A percentile compares a stretch with the other conserved stretches of the same genome.
phyloP scores from a whole-genome alignment of 495 filamentous ascomycete species.

The Annulohypoxylon stygium region DNA sequence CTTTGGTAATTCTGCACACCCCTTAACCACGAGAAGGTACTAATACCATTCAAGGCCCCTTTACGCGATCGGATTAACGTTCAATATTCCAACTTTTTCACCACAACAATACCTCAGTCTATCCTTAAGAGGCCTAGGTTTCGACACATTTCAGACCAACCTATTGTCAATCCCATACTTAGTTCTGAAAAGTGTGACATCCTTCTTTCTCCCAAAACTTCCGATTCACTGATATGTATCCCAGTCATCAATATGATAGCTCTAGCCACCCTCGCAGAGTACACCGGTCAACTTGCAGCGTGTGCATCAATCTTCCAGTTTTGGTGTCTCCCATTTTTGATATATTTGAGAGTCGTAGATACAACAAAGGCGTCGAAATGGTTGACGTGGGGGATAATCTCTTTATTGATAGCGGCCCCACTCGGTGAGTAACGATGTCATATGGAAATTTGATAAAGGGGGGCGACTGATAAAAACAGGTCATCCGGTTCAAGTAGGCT shows the following conservation, averaged over 20 bases:
- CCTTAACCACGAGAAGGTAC: background rate
- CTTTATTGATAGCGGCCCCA: slow-evolving; percentile 68
- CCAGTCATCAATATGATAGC: slow-evolving; percentile 60
- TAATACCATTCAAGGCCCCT: slow-evolving; percentile 62
- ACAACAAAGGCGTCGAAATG: slow-evolving; percentile 62
- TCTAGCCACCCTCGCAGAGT: slow-evolving; percentile 65
- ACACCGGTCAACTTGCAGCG: slow-evolving; percentile 63
- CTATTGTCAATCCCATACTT: slow-evolving; percentile 57
- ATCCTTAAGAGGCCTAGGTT: slow-evolving; percentile 72
- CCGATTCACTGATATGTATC: slow-evolving; percentile 17
- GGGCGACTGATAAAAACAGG: slow-evolving; percentile 39
- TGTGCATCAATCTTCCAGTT: slow-evolving; percentile 62
- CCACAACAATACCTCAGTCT: slow-evolving; percentile 74
- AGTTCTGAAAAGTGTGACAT: slow-evolving; percentile 52
- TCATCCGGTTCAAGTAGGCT: slow-evolving; percentile 74
- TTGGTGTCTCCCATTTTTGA: slow-evolving; percentile 69
- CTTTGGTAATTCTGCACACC: slow-evolving; percentile 66
- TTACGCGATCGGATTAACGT: slow-evolving; percentile 74
- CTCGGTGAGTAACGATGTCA: slow-evolving; percentile 58
- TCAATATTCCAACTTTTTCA: slow-evolving; percentile 71
- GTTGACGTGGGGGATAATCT: slow-evolving; percentile 69
- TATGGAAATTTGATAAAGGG: background rate
- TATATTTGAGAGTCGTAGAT: slow-evolving; percentile 65
- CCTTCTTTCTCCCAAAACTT: slow-evolving; percentile 1
- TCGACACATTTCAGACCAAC: slow-evolving; percentile 77